Evolutionary conservation across 768 basidiomycete genomes (phyloP), one percentile per base, ranked within the genome.

Genomic region (Chiua virens): DNA sequence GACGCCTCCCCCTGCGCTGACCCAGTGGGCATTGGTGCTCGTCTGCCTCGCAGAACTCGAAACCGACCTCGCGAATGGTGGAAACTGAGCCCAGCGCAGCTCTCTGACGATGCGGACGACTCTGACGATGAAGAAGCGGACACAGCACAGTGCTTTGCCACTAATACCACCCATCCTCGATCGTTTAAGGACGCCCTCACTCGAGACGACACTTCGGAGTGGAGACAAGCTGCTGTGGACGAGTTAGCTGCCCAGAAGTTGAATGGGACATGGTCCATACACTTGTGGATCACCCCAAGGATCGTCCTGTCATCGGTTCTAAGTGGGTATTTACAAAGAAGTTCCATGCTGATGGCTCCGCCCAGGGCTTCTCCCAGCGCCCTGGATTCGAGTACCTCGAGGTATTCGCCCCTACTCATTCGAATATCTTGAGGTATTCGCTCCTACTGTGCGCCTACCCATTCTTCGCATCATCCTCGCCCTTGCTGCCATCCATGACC

Each of bases 361-460:
- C 72, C 1, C 25, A 25, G 25, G 25, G 25, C 25, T 25, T 25
- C 25, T n/a, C n/a, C n/a, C n/a, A n/a, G n/a, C n/a, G n/a, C n/a
- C n/a, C n/a, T n/a, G n/a, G n/a, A n/a, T n/a, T n/a, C n/a, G n/a
- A n/a, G n/a, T n/a, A n/a, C n/a, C n/a, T n/a, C n/a, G n/a, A n/a
- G n/a, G n/a, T n/a, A n/a, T n/a, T n/a, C n/a, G n/a, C n/a, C n/a
- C n/a, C n/a, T n/a, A n/a, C n/a, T n/a, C n/a, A n/a, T n/a, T n/a
- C n/a, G n/a, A n/a, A n/a, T n/a, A n/a, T n/a, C n/a, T n/a, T n/a
- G n/a, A n/a, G n/a, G n/a, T n/a, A n/a, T n/a, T n/a, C n/a, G n/a
- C n/a, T n/a, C n/a, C n/a, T n/a, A n/a, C n/a, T n/a, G n/a, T n/a
- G n/a, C n/a, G n/a, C n/a, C n/a, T n/a, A n/a, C n/a, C n/a, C n/a